phyloP scores from a whole-genome alignment of 768 basidiomycete genomes.

The Sporobolomyces pararoseus region DNA sequence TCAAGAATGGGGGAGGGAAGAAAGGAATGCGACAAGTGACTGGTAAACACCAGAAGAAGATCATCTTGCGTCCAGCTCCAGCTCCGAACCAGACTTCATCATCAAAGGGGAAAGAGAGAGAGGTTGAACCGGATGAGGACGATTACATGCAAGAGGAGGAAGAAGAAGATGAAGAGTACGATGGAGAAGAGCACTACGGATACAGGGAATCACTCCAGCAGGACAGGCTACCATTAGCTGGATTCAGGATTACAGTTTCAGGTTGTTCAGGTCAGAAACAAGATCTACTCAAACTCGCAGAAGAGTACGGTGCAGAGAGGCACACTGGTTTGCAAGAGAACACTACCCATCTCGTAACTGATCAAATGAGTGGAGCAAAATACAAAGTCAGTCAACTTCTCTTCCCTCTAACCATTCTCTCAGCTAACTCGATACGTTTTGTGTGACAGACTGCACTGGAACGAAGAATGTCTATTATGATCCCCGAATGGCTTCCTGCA shows the following conservation, averaged over 20 bases:
- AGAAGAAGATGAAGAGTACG: background rate
- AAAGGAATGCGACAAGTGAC: conserved; percentile 33
- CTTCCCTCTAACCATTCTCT: background rate
- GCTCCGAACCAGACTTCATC: background rate
- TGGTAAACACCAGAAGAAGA: conserved; percentile 23
- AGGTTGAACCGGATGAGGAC: background rate
- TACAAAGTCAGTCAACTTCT: conserved; percentile 19
- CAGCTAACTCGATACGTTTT: background rate
- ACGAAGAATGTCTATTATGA: conserved; percentile 25
- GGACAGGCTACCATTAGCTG: conserved; percentile 15
- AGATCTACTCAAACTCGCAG: conserved; percentile 16
- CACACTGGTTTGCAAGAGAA: conserved; percentile 18
- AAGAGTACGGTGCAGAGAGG: conserved; percentile 20
- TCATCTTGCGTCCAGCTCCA: conserved; percentile 24
- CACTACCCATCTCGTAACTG: conserved; percentile 34
- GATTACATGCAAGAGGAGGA: conserved; percentile 4
- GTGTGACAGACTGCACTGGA: conserved; percentile 9
- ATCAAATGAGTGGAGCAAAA: conserved; percentile 2
- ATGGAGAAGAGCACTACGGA: conserved; percentile 2
- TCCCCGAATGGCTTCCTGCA: conserved; percentile 13
- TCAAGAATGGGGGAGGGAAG: conserved; percentile 28
- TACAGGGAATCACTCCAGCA: conserved; percentile 24
- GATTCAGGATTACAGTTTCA: conserved; percentile 19
- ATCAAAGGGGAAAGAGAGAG: background rate
- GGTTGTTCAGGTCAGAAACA: conserved; percentile 23